Conservation (phyloP, 768 basidiomycete species). For the Termitomyces sp. region DNA sequence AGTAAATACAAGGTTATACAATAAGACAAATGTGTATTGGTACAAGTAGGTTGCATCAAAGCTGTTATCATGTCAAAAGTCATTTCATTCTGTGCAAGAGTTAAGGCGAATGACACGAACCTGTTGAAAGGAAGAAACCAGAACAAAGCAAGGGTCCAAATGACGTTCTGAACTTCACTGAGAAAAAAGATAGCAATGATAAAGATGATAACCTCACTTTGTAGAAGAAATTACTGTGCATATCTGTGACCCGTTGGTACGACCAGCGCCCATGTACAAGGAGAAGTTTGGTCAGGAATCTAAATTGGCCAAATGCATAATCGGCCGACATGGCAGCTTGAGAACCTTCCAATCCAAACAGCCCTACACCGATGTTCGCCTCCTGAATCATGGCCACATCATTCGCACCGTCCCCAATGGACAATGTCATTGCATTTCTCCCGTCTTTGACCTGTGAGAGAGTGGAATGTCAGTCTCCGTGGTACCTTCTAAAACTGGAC, state of each 20-base stretch:
- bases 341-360: conserved; percentile 92
- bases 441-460: conserved; percentile 84
- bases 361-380: conserved; percentile 95
- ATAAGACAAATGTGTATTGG: conserved; percentile 89
- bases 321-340: conserved; percentile 99
- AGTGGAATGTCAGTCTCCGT: neutral
- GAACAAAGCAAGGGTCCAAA: conserved; percentile 92
- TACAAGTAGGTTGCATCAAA: conserved; percentile 95
- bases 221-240: conserved; percentile 99
- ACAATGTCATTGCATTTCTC: conserved; percentile 91
- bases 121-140: conserved; percentile 91
- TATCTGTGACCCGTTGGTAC: conserved; percentile 92
- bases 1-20: conserved; percentile 92
- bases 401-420: conserved; percentile 96
- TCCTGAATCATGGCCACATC: conserved; percentile 99
- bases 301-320: conserved; percentile 97
- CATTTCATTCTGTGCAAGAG: conserved; percentile 8
- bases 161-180: conserved; percentile 59
- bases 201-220: conserved; percentile 54
- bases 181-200: neutral
- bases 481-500: neutral
- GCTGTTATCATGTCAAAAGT: conserved; percentile 33
- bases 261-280: conserved; percentile 97
- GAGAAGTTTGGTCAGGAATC: conserved; percentile 86
- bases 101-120: conserved; percentile 34